Evolutionary conservation across 768 basidiomycete genomes (phyloP).

Genomic region (Nidula microcarpa): DNA sequence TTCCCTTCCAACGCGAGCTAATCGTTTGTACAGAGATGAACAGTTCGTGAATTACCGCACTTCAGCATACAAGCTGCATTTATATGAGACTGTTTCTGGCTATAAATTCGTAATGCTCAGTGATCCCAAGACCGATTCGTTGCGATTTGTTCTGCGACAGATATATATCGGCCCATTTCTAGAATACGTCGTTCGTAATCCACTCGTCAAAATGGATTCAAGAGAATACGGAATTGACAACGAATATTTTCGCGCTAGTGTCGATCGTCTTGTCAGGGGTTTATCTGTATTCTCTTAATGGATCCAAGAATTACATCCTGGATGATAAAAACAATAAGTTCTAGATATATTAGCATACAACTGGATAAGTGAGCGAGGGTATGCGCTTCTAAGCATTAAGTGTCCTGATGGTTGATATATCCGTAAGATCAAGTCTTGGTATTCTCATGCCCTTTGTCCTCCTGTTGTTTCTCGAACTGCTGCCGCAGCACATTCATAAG

Average conservation of each 20-base stretch:
- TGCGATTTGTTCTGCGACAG: constrained; percentile 80
- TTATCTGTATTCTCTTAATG: constrained; percentile 38
- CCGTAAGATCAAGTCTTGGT: not conserved
- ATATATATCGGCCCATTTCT: constrained; percentile 93
- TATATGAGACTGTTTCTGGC: constrained; percentile 87
- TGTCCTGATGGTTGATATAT: not conserved
- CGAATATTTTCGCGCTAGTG: constrained; percentile 80
- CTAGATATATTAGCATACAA: constrained; percentile 2
- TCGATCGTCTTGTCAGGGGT: constrained; percentile 73
- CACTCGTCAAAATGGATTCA: constrained; percentile 81
- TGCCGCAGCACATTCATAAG: constrained; percentile 81
- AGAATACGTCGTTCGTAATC: constrained; percentile 92
- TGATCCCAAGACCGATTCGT: constrained; percentile 79
- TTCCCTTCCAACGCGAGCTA: not conserved
- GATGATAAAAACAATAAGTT: not conserved
- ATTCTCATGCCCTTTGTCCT: constrained; percentile 6
- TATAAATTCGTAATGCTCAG: constrained; percentile 96
- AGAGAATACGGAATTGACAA: constrained; percentile 86
- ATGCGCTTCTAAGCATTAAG: constrained; percentile 1
- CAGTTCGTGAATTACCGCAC: constrained; percentile 89
- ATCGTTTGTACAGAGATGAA: constrained; percentile 62
- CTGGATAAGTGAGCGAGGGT: constrained; percentile 1
- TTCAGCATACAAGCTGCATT: constrained; percentile 88
- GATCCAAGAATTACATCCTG: constrained; percentile 4
- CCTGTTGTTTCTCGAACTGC: constrained; percentile 68